phyloP scores from a whole-genome alignment of 129 eudicot species.

The Centaurea solstitialis region DNA sequence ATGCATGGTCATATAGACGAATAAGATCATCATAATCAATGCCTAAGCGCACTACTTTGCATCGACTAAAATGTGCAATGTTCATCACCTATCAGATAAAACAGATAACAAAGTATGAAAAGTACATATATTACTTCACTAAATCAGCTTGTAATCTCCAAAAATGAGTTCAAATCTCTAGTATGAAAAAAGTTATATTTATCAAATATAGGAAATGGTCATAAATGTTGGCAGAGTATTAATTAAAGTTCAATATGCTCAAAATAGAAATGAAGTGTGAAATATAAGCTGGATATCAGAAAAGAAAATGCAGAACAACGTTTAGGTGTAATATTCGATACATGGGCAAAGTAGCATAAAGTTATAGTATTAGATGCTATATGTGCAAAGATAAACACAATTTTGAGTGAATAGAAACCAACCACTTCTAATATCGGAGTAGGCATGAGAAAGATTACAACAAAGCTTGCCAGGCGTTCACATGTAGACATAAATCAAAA shows the following conservation, averaged over 20 bases:
- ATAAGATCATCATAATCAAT: background rate
- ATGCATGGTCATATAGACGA: background rate
- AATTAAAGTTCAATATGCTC: background rate
- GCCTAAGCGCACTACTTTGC: background rate
- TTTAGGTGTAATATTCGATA: background rate
- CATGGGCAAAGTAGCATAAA: background rate
- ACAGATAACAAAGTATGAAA: background rate
- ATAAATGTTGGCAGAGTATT: background rate
- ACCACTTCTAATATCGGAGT: background rate
- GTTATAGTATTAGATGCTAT: background rate
- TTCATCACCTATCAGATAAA: background rate
- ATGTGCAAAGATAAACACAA: background rate
- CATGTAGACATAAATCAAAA: too few relatives aligned
- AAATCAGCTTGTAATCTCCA: background rate
- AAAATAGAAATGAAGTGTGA: background rate
- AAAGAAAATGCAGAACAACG: background rate
- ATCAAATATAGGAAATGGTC: background rate
- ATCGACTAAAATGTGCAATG: background rate
- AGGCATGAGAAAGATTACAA: background rate
- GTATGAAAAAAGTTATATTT: background rate
- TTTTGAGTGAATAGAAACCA: background rate
- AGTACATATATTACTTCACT: background rate
- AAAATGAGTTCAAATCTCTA: background rate
- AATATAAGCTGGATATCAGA: background rate
- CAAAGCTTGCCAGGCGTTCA: background rate